These are phyloP conservation scores for Casuarina glauca DNA, from an alignment of 306 rosid species.

Conservation along the genomic window DNA sequence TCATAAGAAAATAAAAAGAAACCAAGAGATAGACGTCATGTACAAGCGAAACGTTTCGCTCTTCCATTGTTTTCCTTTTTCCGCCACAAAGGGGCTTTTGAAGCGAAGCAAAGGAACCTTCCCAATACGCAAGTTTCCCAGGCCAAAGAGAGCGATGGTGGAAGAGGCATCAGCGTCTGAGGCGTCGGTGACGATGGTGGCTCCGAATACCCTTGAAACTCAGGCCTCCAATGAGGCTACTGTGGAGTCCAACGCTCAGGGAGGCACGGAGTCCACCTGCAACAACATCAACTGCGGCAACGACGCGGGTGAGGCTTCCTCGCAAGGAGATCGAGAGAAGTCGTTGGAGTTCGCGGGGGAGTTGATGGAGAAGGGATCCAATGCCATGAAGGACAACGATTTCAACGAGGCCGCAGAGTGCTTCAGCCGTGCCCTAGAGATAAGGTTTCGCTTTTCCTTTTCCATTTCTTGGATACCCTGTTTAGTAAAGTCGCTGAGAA, in stretches of 20 bases:
- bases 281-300: slow-evolving; percentile 19
- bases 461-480: neutral
- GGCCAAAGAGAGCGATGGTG: slow-evolving; percentile 41
- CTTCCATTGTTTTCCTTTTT: slow-evolving; percentile 13
- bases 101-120: slow-evolving; percentile 36
- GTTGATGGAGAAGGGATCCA: slow-evolving; percentile 64
- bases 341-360: slow-evolving; percentile 59
- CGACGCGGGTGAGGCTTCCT: slow-evolving; percentile 32
- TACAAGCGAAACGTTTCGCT: neutral
- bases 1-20: too few relatives aligned
- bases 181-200: slow-evolving; percentile 38
- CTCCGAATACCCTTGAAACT: slow-evolving; percentile 31
- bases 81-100: slow-evolving; percentile 43
- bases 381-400: slow-evolving; percentile 71
- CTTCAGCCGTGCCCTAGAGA: slow-evolving; percentile 94
- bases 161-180: slow-evolving; percentile 61
- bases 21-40: too few relatives aligned
- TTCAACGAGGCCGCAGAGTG: slow-evolving; percentile 72
- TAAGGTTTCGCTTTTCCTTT: slow-evolving; percentile 55
- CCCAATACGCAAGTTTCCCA: neutral
- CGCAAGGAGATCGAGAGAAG: slow-evolving; percentile 45
- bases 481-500: neutral
- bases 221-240: slow-evolving; percentile 44
- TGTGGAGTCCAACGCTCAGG: slow-evolving; percentile 33
- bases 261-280: slow-evolving; percentile 47